Base-by-base conservation (phyloP, 2,329 filamentous ascomycete species). In the Rutstroemia sydowiana region DNA sequence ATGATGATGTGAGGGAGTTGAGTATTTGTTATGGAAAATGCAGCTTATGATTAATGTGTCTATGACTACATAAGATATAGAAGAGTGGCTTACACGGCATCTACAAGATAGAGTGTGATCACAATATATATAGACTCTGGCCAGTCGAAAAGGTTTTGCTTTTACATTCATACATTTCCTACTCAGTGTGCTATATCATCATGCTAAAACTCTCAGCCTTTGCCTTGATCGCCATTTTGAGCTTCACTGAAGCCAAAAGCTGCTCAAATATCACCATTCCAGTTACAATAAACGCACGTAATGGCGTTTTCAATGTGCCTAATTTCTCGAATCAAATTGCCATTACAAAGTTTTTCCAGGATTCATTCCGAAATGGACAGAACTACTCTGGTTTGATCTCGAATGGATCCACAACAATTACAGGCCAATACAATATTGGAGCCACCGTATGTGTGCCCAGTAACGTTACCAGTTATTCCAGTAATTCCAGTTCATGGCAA, bases 231-330 rank as follows among this genome's bases (percentile, higher is more conserved):
- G 30, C 43, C 13, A 30, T 28, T 42, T 34, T 48, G n/a, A 20
- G 43, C 30, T 40, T 52, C 16, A 11, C 30, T 28, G 36, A 42
- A 52, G 44, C 49, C 4, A 48, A 52, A n/a, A 30, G 10, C 10
- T 52, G 49, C 36, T 40, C 34, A 10, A 16, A 37, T 23, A 39
- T 51, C 11, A 30, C 48, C 10, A 30, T 52, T 47, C 42, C 49
- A 23, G 11, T 51, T 11, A 45, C 49, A 1, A 28, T 51, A 18
- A 47, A 51, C 32, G 42, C 49, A 41, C 34, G 43, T 40, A 51
- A 51, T 46, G 42, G 43, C 3, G 26, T 18, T 34, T 51, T 51
- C 34, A 41, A 41, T n/a, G 16, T 51, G 3, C 49, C 43, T 20
- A 13, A 31, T 26, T 32, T 51, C n/a, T 31, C 34, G 1, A 21